Base-by-base conservation (phyloP, 371 early-diverging fungal species). In the Lichtheimia ornata region DNA sequence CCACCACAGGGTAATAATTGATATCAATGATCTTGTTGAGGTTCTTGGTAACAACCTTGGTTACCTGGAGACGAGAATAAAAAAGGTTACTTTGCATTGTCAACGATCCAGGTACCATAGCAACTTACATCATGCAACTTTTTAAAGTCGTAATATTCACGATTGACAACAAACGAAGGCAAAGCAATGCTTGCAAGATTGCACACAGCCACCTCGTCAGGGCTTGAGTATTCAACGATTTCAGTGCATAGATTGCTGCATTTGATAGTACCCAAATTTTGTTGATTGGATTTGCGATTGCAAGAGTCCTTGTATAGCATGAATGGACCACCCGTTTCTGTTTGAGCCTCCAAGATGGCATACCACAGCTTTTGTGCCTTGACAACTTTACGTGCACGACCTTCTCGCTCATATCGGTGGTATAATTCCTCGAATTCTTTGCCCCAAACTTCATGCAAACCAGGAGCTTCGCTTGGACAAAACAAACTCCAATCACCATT, bases 291-390 rank as follows among this genome's bases (percentile, higher is more conserved):
- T 74, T 97, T 96, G 73, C 91, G 82, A 75, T 99, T 99, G 84
- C 97, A 97, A 2, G 86, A 67, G 62, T 84, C 86, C 88, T 99
- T 99, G 88, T 99, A 99, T 28, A 98, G 88, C 94, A 99, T 99
- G 79, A 94, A 99, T 1, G 99, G 99, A 47, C 92, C 97, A 28
- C 99, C 99, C 13, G 99, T 99, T 80, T 99, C 99, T 43, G 96
- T 96, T 81, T 99, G 99, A 4, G 98, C 79, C 59, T 98, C 98
- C 45, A 99, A 66, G 60, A 99, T 98, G 6, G 98, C 96, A 72
- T 91, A 96, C 99, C 99, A 99, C 27, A 99, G 85, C 84, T 98
- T 97, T 73, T 98, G 98, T 35, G 99, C 99, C 71, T 93, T 92
- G 66, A 98, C 82, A 14, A 88, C 89, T 73, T 89, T 88, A 72